phyloP scores from a whole-genome alignment of 2,329 filamentous ascomycete genomes.

The Bipolaris bicolor region DNA sequence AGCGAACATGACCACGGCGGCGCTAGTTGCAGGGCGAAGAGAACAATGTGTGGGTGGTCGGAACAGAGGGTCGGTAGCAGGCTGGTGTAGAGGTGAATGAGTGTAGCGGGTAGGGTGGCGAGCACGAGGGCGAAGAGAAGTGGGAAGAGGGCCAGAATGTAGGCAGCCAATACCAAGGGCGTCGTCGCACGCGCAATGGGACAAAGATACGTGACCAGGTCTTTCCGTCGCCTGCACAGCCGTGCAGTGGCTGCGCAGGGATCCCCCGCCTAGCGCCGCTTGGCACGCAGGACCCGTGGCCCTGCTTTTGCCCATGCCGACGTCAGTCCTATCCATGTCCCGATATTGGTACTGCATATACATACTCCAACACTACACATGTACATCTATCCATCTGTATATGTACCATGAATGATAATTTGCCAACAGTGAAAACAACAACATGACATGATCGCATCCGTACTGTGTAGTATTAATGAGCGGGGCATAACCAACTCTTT shows the following conservation, averaged over 20 bases:
- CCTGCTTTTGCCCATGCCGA: background rate
- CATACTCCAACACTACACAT: too few relatives aligned
- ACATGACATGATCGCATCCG: too few relatives aligned
- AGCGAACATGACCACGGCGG: conserved; percentile 35
- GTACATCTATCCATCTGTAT: too few relatives aligned
- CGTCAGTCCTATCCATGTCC: background rate
- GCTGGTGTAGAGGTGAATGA: conserved; percentile 19
- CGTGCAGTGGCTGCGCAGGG: conserved; percentile 26
- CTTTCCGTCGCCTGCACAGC: conserved; percentile 27
- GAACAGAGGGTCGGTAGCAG: conserved; percentile 8
- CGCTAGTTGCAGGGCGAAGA: conserved; percentile 9
- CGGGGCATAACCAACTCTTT: background rate
- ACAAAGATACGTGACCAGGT: conserved; percentile 22
- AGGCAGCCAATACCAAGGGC: conserved; percentile 23
- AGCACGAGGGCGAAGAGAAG: conserved; percentile 15
- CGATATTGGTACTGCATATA: too few relatives aligned
- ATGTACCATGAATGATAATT: too few relatives aligned
- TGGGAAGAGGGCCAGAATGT: conserved; percentile 20
- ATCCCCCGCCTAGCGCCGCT: conserved; percentile 16
- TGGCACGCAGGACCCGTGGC: conserved; percentile 8
- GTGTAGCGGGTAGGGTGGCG: conserved; percentile 18
- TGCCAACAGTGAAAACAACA: too few relatives aligned
- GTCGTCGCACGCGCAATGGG: conserved; percentile 21
- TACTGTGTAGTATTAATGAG: background rate
- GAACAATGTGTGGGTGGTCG: conserved; percentile 10